Evolutionary conservation across 1,284 basidiomycete species (phyloP), one percentile per base, ranked within the genome.

Genomic region (Trichosporon coremiiforme): DNA sequence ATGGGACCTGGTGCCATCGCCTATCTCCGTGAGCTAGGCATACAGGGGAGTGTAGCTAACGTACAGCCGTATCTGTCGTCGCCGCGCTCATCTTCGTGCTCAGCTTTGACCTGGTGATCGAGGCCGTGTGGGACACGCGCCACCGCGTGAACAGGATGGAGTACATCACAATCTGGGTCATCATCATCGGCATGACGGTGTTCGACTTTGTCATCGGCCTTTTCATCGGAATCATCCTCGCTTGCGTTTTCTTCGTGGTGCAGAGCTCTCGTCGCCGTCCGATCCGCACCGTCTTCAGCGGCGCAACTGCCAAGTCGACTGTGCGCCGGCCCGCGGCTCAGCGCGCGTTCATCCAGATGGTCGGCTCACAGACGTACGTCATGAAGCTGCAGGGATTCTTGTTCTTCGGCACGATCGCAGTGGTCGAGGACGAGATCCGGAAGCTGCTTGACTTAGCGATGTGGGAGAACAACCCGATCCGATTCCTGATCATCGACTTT

Each of bases 201-300:
- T 96, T 91, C 88, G 94, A 96, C 85, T 98, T 98, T 80, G 95
- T 98, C 33, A 89, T 92, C 72, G 96, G 96, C 1, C 92, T 99
- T 0, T 83, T 97, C 0, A 93, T 95, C 76, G 97, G 96, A 12
- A 93, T 98, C 77, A 85, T 96, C 69, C 89, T 94, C 68, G 93
- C 93, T 73, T 97, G 92, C 79, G 88, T 97, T 82, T 98, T 98
- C 85, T 98, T 99, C 78, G 97, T 99, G 25, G 87, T 98, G 2
- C 94, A 97, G 78, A 96, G 92, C 75, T 95, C 94, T 0, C 90
- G 90, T 73, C 83, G 92, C 20, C 84, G 88, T 60, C 93, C 94
- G 70, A 95, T 98, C 70, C 88, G 95, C 15, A 87, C 90, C 0
- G 85, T 92, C 29, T 90, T 92, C 80, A 90, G 89, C 6, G 93